Evolutionary conservation across 2,329 filamentous ascomycete genomes (phyloP), one percentile per base, ranked within the genome.

Genomic region (Pseudogymnoascus pannorum): DNA sequence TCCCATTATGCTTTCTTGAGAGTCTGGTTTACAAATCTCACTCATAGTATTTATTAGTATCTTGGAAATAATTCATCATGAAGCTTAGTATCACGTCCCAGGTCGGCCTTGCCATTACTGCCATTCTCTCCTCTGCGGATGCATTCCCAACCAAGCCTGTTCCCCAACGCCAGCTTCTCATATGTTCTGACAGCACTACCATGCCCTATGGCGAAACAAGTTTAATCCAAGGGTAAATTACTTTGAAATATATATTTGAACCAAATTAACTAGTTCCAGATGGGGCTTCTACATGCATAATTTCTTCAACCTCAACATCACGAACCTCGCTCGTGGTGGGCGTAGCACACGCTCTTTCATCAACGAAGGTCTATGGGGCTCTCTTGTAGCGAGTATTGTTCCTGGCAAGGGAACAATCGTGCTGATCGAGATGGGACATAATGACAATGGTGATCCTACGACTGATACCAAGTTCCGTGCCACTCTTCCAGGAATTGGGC

Each of bases 351-450:
- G 48, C 3, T 54, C 48, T 3, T 54, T 54, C 26, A 31, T 54
- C 9, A 54, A 54, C n/a, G 24, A 54, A 26, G 48, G 48, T 3
- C 48, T 54, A 20, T 61, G 60, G 60, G 44, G 29, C 4, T 20
- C 44, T 2, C 58, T 69, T 3, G 59, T 69, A 12, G 42, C 60
- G 4, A 33, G 57, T 2, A 66, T 64, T 4, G n/a, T 22, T 5
- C 20, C 59, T 18, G 66, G 66, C 3, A 66, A 69, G 63, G n/a
- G n/a, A n/a, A n/a, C n/a, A n/a, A 67, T 63, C 36, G 66, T 69
- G 2, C 18, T 69, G 9, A 68, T 69, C 29, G 68, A 69, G 59
- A 69, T 69, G 66, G 67, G 68, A 57, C 68, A 69, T 60, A 69
- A 69, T 58, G 68, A 69, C 59, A 66, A 68, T 24, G 68, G 63